Evolutionary conservation across 1,284 basidiomycete species (phyloP), one percentile per base, ranked within the genome.

Genomic region (Apiotrichum sp.): DNA sequence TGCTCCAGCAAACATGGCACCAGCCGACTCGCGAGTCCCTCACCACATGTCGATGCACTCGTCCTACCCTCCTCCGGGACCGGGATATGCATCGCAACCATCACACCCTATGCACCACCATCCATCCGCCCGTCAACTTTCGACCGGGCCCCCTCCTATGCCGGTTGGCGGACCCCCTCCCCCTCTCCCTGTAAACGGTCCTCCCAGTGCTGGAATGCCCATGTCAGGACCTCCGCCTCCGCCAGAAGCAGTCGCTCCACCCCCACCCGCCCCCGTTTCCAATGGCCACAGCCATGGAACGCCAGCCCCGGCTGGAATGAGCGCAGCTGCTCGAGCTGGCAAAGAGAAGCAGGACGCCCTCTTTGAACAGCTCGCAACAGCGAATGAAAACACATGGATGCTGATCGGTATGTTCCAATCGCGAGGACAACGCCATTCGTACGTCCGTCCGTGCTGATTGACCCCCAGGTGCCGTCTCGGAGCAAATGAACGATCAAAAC

Each of bases 301-400:
- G 5, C 54, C 54, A 4, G 51, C 43, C 4, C 51, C 59, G 1
- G 6, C 36, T 3, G 47, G 44, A 4, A 54, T 63, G 35, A 65
- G 62, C 39, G 50, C 58, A 3, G 62, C 65, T 5, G 59, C 62
- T 1, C 45, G 67, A 29, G 61, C 64, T 22, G 70, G 65, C 11
- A 71, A 67, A 57, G 72, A 73, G 44, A 66, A 66, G 58, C 65
- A 68, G 58, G 69, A 72, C 11, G 48, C 49, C 33, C 38, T 69
- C 13, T 49, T 69, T 4, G 53, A 56, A 8, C 60, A 69, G 66
- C 81, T 93, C 50, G 84, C 85, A 31, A 80, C 81, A 40, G 89
- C 90, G 53, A 92, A 93, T 72, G 91, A 93, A 72, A 86, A 89
- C 74, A 93, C 90, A 42, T 93, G 90, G 90, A 82, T 93, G 62